Base-by-base conservation (phyloP, 352 stramenopile genomes). In the Bremia lactucae region DNA sequence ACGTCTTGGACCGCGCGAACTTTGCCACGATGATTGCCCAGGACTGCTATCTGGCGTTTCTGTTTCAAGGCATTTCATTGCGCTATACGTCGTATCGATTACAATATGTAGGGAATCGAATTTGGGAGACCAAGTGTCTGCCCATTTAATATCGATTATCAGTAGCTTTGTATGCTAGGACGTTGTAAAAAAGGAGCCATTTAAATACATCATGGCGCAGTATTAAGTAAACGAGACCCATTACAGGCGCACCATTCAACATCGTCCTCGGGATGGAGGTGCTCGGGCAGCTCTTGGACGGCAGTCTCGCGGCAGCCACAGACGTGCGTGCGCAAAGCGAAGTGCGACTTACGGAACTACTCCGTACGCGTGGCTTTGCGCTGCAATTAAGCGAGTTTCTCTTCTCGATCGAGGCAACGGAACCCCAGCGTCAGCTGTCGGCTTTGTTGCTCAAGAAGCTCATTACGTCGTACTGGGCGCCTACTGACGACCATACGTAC, bases 41-140 rank as follows among this genome's bases (percentile, higher is more conserved):
- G 1, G 76, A 88, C 37, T 78, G 68, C 39, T 55, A 71, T 34
- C 22, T 88, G 10, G 76, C 76, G 13, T 88, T 86, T 40, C 55
- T 86, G 6, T 85, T 88, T 40, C 76, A 88, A 42, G 62, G 69
- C 3, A 78, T 88, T 21, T 77, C 76, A 11, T 44, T 88, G 18
- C 66, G 72, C 3, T 88, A 88, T 52, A 83, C 74, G 22, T 88
- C 72, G 0, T 75, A 78, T 40, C 63, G 76, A 13, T 61, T 86
- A 33, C 76, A 88, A 36, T 88, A 88, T 43, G 76, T 88, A 1
- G 76, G 76, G 29, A 88, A 88, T 31, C 76, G 76, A 29, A 88
- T 88, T 50, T 88, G 76, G 76, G 76, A 88, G 47, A 86, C 76
- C 46, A 88, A 88, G 51, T 88, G 76, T 20, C 43, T 88, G 18